Evolutionary conservation across 371 early-diverging fungal species (phyloP).

Genomic region (Dipsacomyces acuminosporus): DNA sequence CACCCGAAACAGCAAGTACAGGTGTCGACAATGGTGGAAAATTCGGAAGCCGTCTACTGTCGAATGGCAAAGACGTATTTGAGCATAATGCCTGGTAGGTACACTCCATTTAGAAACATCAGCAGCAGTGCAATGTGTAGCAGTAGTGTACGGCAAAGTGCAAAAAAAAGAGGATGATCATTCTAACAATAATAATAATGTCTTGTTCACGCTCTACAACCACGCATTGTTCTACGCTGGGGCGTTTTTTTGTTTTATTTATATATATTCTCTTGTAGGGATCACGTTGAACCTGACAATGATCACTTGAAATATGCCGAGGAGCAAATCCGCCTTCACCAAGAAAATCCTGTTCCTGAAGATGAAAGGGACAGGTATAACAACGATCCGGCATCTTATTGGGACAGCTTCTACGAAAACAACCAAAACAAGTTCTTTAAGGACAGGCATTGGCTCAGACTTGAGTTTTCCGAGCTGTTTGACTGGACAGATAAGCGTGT

Average conservation of each 20-base stretch:
- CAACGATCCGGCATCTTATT: constrained; percentile 49
- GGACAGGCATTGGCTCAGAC: constrained; percentile 61
- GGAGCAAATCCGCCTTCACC: constrained; percentile 43
- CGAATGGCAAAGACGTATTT: constrained; percentile 45
- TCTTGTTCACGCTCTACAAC: too few relatives aligned
- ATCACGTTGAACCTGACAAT: constrained; percentile 49
- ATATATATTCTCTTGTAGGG: constrained; percentile 34
- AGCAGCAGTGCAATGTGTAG: too few relatives aligned
- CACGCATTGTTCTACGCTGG: too few relatives aligned
- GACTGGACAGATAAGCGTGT: constrained; percentile 40
- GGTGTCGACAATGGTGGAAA: constrained; percentile 1
- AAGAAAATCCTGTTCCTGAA: constrained; percentile 45
- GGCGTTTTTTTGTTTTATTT: too few relatives aligned
- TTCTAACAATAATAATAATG: too few relatives aligned
- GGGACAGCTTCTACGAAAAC: constrained; percentile 61
- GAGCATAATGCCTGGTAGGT: constrained; percentile 50
- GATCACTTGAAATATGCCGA: constrained; percentile 47
- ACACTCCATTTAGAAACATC: neutral
- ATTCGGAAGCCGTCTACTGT: constrained; percentile 40
- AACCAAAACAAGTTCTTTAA: constrained; percentile 66
- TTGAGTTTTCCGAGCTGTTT: constrained; percentile 72
- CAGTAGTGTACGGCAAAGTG: neutral
- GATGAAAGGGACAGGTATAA: constrained; percentile 44
- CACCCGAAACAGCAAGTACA: neutral
- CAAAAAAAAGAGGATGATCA: too few relatives aligned